These are phyloP conservation scores for Protomyces pachydermus DNA, from an alignment of 1,139 yeast genomes.

Conservation along the genomic window DNA sequence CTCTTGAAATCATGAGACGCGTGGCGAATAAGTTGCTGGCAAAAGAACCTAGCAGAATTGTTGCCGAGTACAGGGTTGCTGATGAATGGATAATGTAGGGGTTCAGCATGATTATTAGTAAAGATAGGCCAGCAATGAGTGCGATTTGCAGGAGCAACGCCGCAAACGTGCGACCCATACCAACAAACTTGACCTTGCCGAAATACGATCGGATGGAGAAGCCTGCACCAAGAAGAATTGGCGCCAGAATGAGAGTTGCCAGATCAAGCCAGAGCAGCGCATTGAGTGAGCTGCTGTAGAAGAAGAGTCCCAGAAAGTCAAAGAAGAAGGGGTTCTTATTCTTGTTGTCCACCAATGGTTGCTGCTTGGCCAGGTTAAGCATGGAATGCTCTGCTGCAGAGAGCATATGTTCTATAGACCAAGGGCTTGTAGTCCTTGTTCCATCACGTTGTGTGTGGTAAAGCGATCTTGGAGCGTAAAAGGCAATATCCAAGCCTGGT, in stretches of 20 bases:
- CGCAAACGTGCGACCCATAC: conserved; percentile 31
- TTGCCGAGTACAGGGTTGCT: conserved; percentile 31
- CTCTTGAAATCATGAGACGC: conserved; percentile 16
- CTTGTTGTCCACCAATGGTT: conserved; percentile 24
- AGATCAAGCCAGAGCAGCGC: conserved; percentile 31
- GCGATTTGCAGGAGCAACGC: conserved; percentile 30
- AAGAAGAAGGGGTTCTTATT: conserved; percentile 32
- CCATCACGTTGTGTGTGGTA: conserved; percentile 78
- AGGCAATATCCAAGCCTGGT: conserved; percentile 78
- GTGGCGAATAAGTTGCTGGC: conserved; percentile 26
- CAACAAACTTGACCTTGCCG: conserved; percentile 35
- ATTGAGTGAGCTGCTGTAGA: conserved; percentile 28
- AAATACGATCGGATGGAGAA: conserved; percentile 35
- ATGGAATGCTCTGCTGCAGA: conserved; percentile 32
- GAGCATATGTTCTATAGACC: conserved; percentile 33
- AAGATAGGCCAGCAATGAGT: conserved; percentile 31
- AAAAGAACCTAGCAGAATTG: conserved; percentile 31
- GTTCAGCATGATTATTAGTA: conserved; percentile 30
- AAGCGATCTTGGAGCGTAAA: conserved; percentile 68
- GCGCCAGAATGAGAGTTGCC: conserved; percentile 32
- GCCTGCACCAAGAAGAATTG: conserved; percentile 30
- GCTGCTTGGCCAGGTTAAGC: conserved; percentile 32
- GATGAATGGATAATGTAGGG: conserved; percentile 32
- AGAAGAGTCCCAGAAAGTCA: conserved; percentile 23
- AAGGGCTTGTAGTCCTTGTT: conserved; percentile 52